A percentile compares a stretch with the other conserved stretches of the same genome.
phyloP scores from a whole-genome alignment of 176 grass and related monocot genomes.

The Ampelocalamus luodianensis region DNA sequence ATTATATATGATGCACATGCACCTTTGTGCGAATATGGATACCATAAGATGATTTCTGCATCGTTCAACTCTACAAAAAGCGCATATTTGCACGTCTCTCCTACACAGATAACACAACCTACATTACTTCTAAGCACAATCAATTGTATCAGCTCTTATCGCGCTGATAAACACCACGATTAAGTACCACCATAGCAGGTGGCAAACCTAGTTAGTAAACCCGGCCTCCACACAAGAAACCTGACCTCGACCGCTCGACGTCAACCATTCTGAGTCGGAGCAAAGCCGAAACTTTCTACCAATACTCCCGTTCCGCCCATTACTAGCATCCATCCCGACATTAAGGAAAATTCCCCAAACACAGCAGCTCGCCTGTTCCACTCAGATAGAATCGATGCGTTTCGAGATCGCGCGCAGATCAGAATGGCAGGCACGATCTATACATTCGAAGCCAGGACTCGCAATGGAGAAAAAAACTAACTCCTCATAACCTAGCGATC shows the following conservation, averaged over 20 bases:
- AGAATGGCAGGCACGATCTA: not conserved
- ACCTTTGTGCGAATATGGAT: not conserved
- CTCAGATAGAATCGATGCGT: slow-evolving; percentile 16
- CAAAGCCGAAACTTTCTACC: not conserved
- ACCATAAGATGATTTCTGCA: not conserved
- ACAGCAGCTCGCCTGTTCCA: not conserved
- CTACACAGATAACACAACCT: not conserved
- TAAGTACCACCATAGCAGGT: not conserved
- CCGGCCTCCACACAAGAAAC: not conserved
- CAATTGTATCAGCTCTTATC: not conserved
- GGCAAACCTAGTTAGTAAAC: slow-evolving; percentile 13
- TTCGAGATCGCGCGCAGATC: not conserved
- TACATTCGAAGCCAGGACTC: too few species aligned
- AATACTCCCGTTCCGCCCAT: not conserved
- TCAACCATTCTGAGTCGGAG: not conserved
- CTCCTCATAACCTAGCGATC: not conserved
- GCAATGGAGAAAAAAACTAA: not conserved
- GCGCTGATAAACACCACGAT: not conserved
- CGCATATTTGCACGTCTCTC: not conserved
- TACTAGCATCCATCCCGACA: not conserved
- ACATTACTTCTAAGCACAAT: not conserved
- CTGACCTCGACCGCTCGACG: not conserved
- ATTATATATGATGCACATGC: not conserved
- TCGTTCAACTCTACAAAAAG: not conserved
- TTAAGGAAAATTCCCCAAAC: not conserved